Evolutionary conservation across 2,329 filamentous ascomycete genomes (phyloP), one percentile per base, ranked within the genome.

Genomic region (Bipolaris oryzae): DNA sequence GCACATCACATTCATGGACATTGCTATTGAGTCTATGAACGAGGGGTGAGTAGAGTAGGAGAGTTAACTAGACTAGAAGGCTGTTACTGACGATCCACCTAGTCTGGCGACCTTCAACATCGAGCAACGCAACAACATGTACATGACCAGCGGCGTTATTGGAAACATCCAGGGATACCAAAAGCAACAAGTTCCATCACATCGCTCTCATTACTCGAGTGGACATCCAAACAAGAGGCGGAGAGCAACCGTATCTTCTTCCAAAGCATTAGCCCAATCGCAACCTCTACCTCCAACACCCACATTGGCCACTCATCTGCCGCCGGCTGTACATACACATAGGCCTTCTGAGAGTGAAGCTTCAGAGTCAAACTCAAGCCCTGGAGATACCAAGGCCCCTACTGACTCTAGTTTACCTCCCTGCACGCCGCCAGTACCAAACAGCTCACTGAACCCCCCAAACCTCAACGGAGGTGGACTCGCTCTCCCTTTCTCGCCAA

Each of bases 1-100:
- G 1, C 90, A 92, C 68, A 80, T 94, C 35, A 88, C 85, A 15
- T 85, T 95, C 51, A 78, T 84, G 1, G 90, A 94, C 65, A 83
- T 89, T 1, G 75, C 83, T 7, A 77, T 87, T 13, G 88, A 91
- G 60, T 83, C 84, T 41, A 77, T 82, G 2, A 79, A 84, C 13
- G 86, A 89, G 64, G 79, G 82, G 50, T 86, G n/a, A n/a, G n/a
- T n/a, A n/a, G 83, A 61, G 63, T 41, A 23, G 20, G 41, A 21
- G 11, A 7, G 25, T 10, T 7, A 13, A 25, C 21, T 18, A 34
- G 42, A 25, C 21, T 28, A 39, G 16, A 42, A 5, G 25, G 7
- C 38, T 16, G 34, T 21, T 13, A 50, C 68, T 70, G 47, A 72
- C 42, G 31, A 37, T 33, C 3, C 33, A 10, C 20, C 20, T 49